phyloP scores from a whole-genome alignment of 371 early-diverging fungal genomes.

The Rhizopus microsporus region DNA sequence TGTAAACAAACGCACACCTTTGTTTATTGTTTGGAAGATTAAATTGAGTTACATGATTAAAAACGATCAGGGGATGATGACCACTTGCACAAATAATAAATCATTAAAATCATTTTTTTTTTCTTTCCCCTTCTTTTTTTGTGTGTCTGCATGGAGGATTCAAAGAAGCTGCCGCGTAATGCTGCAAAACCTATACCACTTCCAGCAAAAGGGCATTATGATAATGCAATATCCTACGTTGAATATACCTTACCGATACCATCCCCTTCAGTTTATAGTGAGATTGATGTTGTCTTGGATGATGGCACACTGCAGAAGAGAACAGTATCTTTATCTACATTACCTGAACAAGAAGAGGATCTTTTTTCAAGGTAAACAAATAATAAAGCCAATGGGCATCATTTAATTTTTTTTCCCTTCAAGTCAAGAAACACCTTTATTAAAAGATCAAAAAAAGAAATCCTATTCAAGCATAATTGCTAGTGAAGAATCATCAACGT shows the following conservation, averaged over 20 bases:
- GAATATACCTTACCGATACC: slow-evolving; percentile 15
- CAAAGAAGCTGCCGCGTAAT: slow-evolving; percentile 20
- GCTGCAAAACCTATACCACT: slow-evolving; percentile 22
- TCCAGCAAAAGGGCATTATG: neutral
- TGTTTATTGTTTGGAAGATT: neutral
- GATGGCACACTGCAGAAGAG: slow-evolving; percentile 31
- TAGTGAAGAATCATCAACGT: slow-evolving; percentile 13
- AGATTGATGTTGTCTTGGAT: slow-evolving; percentile 32
- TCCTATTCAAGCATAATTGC: slow-evolving; percentile 22
- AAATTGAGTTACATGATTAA: neutral
- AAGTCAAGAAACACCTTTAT: slow-evolving; percentile 19
- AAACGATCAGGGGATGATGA: neutral
- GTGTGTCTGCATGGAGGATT: neutral
- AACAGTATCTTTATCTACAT: slow-evolving; percentile 31
- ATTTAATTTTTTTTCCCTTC: neutral
- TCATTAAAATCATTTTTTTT: slow-evolving; percentile 6
- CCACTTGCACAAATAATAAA: neutral
- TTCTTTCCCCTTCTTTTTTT: neutral
- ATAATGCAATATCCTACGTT: slow-evolving; percentile 6
- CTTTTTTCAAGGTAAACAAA: slow-evolving; percentile 1
- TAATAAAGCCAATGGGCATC: neutral
- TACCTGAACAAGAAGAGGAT: slow-evolving; percentile 9
- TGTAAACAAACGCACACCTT: neutral
- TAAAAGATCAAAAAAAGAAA: slow-evolving; percentile 16
- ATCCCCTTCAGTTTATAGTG: slow-evolving; percentile 14